Base-by-base conservation (phyloP, 2,329 filamentous ascomycete species). In the Cordyceps sp. region DNA sequence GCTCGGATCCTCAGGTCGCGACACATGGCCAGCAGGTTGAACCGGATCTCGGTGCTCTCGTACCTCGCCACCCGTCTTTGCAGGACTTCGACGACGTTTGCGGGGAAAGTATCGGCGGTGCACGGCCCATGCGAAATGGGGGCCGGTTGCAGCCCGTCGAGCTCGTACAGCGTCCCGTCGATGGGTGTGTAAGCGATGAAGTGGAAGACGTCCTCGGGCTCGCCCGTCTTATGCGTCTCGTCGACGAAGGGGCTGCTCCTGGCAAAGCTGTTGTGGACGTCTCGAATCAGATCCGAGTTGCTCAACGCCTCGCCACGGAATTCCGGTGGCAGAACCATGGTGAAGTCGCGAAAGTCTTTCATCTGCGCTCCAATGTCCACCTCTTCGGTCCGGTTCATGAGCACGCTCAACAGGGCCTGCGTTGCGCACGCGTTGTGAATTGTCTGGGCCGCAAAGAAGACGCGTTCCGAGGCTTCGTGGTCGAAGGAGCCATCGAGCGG, bases 351-450 rank as follows among this genome's bases (percentile, higher is more conserved):
- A 61, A 93, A 93, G 37, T 82, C 75, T 38, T 60, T 59, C 41
- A 93, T 64, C 41, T 72, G 64, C 4, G 62, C 50, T 33, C 86
- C 86, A 39, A 93, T 73, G 22, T 85, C 68, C 31, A 93, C 67
- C 27, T 68, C 53, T 33, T 59, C 64, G 20, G 70, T 69, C 54
- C 92, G 80, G 61, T 98, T 98, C 42, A 98, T 64, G 21, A 96
- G 68, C 33, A 96, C 82, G 33, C 81, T 90, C 26, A 98, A 71
- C 29, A 98, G 72, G 4, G 90, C 90, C 55, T 98, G 90, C 13
- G 90, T 98, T 28, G 86, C 90, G 59, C 90, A 98, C 7, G 90
- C 90, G 57, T 98, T 98, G 57, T 96, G 88, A 52, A 98, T 98
- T 4, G 88, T 96, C 61, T 98, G 90, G 20, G 78, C 76, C 4